phyloP scores from a whole-genome alignment of 1,284 basidiomycete genomes.

The Cerioporus squamosus region DNA sequence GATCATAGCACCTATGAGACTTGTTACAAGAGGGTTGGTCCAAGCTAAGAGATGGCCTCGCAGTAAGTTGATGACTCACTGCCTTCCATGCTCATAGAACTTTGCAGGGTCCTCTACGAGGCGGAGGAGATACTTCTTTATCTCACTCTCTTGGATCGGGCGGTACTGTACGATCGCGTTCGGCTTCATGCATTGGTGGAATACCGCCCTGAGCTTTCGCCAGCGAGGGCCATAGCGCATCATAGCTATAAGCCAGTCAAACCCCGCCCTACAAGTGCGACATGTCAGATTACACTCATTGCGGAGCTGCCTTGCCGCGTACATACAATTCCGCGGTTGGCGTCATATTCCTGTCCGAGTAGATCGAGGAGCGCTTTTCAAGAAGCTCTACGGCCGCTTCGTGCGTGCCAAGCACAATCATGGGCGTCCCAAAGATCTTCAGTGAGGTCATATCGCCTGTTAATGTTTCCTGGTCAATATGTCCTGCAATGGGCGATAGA shows the following conservation, averaged over 20 bases:
- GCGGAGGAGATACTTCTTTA: neutral
- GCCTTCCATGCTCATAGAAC: constrained; percentile 5
- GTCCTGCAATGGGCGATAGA: neutral
- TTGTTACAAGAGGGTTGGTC: neutral
- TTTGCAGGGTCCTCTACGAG: neutral
- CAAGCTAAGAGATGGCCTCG: no score
- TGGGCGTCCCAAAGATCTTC: constrained; percentile 6
- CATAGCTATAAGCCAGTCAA: constrained; percentile 1
- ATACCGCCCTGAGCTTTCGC: constrained; percentile 8
- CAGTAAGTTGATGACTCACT: no score
- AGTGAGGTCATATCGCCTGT: constrained; percentile 14
- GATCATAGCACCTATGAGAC: neutral
- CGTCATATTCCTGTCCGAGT: constrained; percentile 9
- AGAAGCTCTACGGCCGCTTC: constrained; percentile 29
- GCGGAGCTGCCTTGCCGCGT: no score
- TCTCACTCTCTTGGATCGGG: neutral
- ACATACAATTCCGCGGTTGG: no score
- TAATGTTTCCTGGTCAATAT: neutral
- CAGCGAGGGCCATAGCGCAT: constrained; percentile 22
- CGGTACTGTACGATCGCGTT: constrained; percentile 1
- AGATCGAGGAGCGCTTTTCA: constrained; percentile 26
- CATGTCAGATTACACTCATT: no score
- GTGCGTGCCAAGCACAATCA: constrained; percentile 17
- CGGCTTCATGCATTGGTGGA: constrained; percentile 13
- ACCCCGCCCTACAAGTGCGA: no score